Base-by-base conservation (phyloP, 129 eudicot genomes). In the sunflower (Helianthus annuus) region DNA sequence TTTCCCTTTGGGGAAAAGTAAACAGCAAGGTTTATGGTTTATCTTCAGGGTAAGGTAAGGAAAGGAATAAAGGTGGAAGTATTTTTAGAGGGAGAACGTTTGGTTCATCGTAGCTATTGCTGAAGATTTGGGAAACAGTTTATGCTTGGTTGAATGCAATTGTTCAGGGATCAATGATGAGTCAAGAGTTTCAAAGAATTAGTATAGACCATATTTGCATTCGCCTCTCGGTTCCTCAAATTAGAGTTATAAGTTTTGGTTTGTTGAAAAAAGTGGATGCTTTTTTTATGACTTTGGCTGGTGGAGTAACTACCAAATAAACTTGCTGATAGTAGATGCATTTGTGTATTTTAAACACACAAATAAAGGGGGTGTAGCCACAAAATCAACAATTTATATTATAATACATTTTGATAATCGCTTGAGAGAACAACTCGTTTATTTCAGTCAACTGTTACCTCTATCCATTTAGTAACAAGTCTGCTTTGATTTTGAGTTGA, bases 91-190 rank as follows among this genome's bases (percentile, higher is more conserved):
- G 65, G 62, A 63, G 81, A 77, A 51, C 76, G 65, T 64, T 56
- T 87, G 97, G 97, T 90, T 83, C 76, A 87, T 87, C 3, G 91
- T 83, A 3, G 80, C 79, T 11, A 45, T 87, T 10, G 70, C 72
- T 54, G 81, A 83, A 73, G 81, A 85, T 9, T 36, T 63, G 29
- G 83, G 73, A 12, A 69, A 79, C 12, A 79, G 61, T 59, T 29
- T 61, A 5, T 83, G 70, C 73, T 24, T 77, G 68, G 86, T 83
- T 63, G 91, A 87, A 74, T 80, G 76, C 44, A 54, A 68, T 63
- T 59, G 74, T 27, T 27, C 53, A 34, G 55, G 68, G 59, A 38
- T 22, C 14, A 44, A 71, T 12, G 42, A 60, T 22, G 74, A 74
- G 16, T 64, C 60, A 0, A 32, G 73, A 49, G 74, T 60, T 77